A percentile compares a stretch with the other conserved stretches of the same genome.
phyloP scores from a whole-genome alignment of 1,139 yeast species.

The Suhomyces terraborum region DNA sequence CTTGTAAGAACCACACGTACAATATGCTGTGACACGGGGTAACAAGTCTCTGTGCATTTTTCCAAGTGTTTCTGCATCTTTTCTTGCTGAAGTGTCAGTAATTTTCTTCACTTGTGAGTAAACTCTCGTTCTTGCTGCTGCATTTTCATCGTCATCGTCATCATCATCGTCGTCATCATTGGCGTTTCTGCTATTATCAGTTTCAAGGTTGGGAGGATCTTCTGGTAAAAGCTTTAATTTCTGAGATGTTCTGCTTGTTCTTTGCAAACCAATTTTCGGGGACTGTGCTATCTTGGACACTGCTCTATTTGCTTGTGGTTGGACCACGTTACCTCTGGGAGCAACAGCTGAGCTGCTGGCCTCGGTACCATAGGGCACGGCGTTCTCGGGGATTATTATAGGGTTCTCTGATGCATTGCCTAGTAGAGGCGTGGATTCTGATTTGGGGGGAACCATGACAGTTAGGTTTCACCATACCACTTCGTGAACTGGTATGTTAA shows the following conservation, averaged over 20 bases:
- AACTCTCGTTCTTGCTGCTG: conserved; percentile 50
- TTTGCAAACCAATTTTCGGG: conserved; percentile 71
- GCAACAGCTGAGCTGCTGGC: conserved; percentile 6
- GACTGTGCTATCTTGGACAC: conserved; percentile 35
- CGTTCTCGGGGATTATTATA: conserved; percentile 14
- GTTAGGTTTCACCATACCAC: not conserved
- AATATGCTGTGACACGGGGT: conserved; percentile 93
- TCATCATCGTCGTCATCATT: conserved; percentile 31
- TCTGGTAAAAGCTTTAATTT: conserved; percentile 86
- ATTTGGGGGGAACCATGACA: conserved; percentile 5
- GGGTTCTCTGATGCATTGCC: conserved; percentile 38
- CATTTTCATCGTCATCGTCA: conserved; percentile 29
- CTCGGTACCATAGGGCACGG: conserved; percentile 3
- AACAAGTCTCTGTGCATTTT: conserved; percentile 81
- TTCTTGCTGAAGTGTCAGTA: conserved; percentile 88
- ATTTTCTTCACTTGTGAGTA: conserved; percentile 83
- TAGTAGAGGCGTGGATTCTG: conserved; percentile 31
- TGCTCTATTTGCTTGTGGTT: conserved; percentile 24
- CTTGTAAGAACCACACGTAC: conserved; percentile 89
- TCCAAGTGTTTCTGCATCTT: conserved; percentile 91
- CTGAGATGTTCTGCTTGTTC: conserved; percentile 86
- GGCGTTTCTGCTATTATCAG: conserved; percentile 21
- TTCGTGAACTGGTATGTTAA: not conserved
- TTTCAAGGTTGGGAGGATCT: conserved; percentile 50
- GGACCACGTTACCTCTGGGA: conserved; percentile 7